Evolutionary conservation across 495 filamentous ascomycete species (phyloP).

Genomic region (Lentithecium fluviatile): DNA sequence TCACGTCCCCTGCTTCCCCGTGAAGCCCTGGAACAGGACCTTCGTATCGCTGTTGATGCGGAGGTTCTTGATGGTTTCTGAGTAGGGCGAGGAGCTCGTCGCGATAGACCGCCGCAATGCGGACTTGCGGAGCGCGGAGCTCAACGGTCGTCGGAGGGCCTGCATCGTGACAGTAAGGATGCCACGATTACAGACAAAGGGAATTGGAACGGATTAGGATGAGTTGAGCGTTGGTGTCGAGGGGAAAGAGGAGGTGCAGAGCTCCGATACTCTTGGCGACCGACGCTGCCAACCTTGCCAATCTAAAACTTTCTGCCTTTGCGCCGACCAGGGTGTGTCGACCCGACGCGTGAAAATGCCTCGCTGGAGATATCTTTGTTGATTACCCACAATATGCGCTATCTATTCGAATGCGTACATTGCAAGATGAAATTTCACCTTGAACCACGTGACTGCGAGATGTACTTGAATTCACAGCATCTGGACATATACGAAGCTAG

Average conservation of each 20-base stretch:
- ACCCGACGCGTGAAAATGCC: constrained; percentile 7
- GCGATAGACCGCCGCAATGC: constrained; percentile 66
- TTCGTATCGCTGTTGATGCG: constrained; percentile 89
- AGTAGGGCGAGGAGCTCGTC: constrained; percentile 67
- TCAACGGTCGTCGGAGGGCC: constrained; percentile 43
- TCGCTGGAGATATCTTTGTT: background rate
- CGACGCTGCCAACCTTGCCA: constrained; percentile 21
- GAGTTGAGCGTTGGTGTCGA: constrained; percentile 1
- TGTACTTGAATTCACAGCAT: too few relatives aligned
- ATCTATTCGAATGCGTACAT: background rate
- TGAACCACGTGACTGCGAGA: too few relatives aligned
- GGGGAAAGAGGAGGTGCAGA: constrained; percentile 14
- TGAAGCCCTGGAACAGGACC: constrained; percentile 97
- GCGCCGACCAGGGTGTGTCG: background rate
- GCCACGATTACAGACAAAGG: constrained; percentile 26
- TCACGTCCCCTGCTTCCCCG: constrained; percentile 97
- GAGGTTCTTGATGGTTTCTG: constrained; percentile 82
- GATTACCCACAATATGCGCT: too few relatives aligned
- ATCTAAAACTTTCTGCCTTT: constrained; percentile 16
- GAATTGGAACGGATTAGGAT: constrained; percentile 5
- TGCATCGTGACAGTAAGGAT: constrained; percentile 40
- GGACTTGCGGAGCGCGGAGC: constrained; percentile 39
- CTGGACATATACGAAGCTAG: too few relatives aligned
- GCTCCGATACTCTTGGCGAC: background rate
- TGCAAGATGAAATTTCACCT: background rate